Percentiles rank a stretch among this genome's conserved stretches.
phyloP scores from a whole-genome alignment of 306 rosid species.

The Pyrus bretschneideri region DNA sequence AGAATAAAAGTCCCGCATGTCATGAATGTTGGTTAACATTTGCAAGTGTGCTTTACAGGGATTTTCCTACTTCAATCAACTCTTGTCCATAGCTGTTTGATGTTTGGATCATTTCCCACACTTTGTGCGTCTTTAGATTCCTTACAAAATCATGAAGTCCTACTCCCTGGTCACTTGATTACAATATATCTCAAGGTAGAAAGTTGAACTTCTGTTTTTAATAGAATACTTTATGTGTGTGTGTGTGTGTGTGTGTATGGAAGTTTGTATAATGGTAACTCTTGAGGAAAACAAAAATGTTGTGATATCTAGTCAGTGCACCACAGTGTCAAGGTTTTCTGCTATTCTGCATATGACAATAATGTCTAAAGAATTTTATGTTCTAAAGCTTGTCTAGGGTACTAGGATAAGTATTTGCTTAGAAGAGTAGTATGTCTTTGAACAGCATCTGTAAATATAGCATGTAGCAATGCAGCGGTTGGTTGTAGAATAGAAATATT shows the following conservation, averaged over 20 bases:
- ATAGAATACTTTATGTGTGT: no score
- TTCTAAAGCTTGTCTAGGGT: neutral
- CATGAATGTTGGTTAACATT: no score
- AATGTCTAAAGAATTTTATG: neutral
- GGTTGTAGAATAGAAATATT: neutral
- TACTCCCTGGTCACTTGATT: slow-evolving; percentile 92
- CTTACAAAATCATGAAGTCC: slow-evolving; percentile 85
- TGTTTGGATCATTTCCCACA: no score
- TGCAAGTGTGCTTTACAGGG: no score
- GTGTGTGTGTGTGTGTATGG: neutral
- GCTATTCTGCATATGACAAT: neutral
- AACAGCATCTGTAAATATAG: neutral
- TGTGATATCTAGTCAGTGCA: neutral
- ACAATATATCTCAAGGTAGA: slow-evolving; percentile 78
- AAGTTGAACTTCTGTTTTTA: no score
- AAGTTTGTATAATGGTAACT: neutral
- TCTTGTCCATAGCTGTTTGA: no score
- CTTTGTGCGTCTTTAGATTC: slow-evolving; percentile 30
- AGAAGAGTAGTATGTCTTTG: neutral
- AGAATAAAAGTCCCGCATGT: no score
- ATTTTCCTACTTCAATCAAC: no score
- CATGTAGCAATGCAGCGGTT: neutral
- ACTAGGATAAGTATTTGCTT: neutral
- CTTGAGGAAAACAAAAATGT: neutral
- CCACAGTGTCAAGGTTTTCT: neutral